These are phyloP conservation scores for Exophiala calicioides DNA, from an alignment of 2,329 filamentous ascomycete species.

Conservation along the genomic window DNA sequence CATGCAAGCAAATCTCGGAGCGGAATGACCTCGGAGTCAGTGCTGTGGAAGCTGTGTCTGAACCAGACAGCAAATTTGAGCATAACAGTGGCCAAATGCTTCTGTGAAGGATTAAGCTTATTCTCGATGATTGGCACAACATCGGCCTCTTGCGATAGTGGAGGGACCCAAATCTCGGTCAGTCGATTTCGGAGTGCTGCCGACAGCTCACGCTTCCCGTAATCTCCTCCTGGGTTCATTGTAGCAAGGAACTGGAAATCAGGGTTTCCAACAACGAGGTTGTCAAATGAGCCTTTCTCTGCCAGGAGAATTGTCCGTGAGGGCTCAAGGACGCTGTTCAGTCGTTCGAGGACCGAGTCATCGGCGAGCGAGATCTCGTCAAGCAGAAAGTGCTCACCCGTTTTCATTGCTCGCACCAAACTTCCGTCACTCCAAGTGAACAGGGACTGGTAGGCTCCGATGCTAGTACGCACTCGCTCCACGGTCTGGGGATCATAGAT, in stretches of 20 bases:
- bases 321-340: slow-evolving; percentile 95
- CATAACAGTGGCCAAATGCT: slow-evolving; percentile 66
- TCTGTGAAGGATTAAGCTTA: slow-evolving; percentile 64
- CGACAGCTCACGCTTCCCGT: slow-evolving; percentile 95
- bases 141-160: slow-evolving; percentile 80
- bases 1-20: slow-evolving; percentile 90
- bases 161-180: slow-evolving; percentile 97
- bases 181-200: slow-evolving; percentile 94
- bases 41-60: slow-evolving; percentile 73
- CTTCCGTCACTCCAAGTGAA: slow-evolving; percentile 98
- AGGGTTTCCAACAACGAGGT: slow-evolving; percentile 70
- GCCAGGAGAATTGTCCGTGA: slow-evolving; percentile 83
- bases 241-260: slow-evolving; percentile 97
- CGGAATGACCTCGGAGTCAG: slow-evolving; percentile 75
- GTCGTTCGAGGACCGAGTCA: slow-evolving; percentile 90
- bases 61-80: slow-evolving; percentile 94
- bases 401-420: slow-evolving; percentile 89
- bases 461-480: slow-evolving; percentile 46
- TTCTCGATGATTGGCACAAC: slow-evolving; percentile 80
- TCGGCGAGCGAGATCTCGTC: slow-evolving; percentile 98
- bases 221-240: slow-evolving; percentile 99
- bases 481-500: slow-evolving; percentile 51
- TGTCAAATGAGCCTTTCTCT: slow-evolving; percentile 86
- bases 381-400: slow-evolving; percentile 85
- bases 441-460: slow-evolving; percentile 72